phyloP scores from a whole-genome alignment of 2,329 filamentous ascomycete genomes.

The Colletotrichum higginsianum region DNA sequence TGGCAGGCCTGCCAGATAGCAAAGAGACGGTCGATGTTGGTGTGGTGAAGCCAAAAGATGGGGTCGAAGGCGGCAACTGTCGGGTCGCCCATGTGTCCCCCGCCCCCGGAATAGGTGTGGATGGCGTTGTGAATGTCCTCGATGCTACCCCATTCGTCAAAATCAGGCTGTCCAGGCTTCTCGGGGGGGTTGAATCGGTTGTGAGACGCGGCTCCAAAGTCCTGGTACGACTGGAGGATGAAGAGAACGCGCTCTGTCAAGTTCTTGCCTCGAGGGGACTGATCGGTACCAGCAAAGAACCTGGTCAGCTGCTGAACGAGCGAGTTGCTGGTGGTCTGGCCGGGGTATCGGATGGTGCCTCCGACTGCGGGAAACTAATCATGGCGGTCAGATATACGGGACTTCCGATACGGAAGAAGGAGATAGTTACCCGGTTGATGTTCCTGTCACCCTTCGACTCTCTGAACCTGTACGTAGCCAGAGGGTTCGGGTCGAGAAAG shows the following conservation, averaged over 20 bases:
- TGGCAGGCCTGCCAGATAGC: conserved; percentile 40
- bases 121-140: conserved; percentile 59
- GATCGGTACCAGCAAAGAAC: conserved; percentile 25
- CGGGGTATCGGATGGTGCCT: conserved; percentile 45
- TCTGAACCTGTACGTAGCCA: conserved; percentile 33
- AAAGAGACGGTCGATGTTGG: conserved; percentile 38
- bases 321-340: conserved; percentile 10
- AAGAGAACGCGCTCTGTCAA: conserved; percentile 40
- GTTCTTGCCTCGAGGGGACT: background rate
- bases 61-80: conserved; percentile 75
- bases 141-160: conserved; percentile 43
- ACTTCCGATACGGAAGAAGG: background rate
- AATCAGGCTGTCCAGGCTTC: conserved; percentile 16
- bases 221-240: conserved; percentile 39
- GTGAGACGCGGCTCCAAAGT: conserved; percentile 28
- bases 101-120: conserved; percentile 51
- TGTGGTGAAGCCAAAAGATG: conserved; percentile 68
- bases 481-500: conserved; percentile 11
- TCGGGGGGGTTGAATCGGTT: conserved; percentile 26
- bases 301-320: conserved; percentile 11
- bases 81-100: conserved; percentile 62
- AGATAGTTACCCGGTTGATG: conserved; percentile 16
- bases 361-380: conserved; percentile 21
- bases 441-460: conserved; percentile 4
- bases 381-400: background rate